A percentile compares a stretch with the other conserved stretches of the same genome.
phyloP scores from a whole-genome alignment of 192 early-diverging fungal genomes.

The Coemansia sp. region DNA sequence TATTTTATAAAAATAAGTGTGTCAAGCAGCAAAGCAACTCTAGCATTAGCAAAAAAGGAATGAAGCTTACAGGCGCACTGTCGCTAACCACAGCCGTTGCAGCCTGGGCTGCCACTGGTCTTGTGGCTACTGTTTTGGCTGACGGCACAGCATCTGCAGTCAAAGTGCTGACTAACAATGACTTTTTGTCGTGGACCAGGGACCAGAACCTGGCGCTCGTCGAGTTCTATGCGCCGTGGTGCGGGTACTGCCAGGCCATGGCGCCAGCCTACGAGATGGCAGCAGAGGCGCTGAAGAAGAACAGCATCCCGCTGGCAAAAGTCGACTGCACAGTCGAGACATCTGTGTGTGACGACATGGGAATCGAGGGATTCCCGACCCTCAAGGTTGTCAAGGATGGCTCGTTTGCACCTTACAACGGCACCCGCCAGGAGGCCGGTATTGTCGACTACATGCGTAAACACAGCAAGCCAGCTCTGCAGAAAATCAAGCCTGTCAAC shows the following conservation, averaged over 20 bases:
- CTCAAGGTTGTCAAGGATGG: slow-evolving; percentile 82
- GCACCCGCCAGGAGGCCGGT: slow-evolving; percentile 78
- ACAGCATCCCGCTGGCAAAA: slow-evolving; percentile 80
- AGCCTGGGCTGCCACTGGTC: slow-evolving; percentile 1
- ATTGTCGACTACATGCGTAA: slow-evolving; percentile 92
- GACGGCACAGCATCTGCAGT: slow-evolving; percentile 53
- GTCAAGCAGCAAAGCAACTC: too few relatives aligned
- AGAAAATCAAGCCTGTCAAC: slow-evolving; percentile 61
- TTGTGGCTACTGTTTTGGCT: slow-evolving; percentile 3
- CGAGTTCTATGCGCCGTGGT: slow-evolving; percentile 98
- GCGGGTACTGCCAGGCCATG: slow-evolving; percentile 91
- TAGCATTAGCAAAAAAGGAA: too few relatives aligned
- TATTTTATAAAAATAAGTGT: too few relatives aligned
- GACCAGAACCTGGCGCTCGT: slow-evolving; percentile 75
- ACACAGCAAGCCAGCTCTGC: slow-evolving; percentile 78
- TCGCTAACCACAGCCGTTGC: slow-evolving; percentile 8
- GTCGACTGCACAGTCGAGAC: slow-evolving; percentile 93
- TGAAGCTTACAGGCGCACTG: slow-evolving; percentile 4
- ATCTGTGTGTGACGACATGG: slow-evolving; percentile 74
- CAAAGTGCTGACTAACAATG: slow-evolving; percentile 57
- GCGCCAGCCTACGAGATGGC: slow-evolving; percentile 92
- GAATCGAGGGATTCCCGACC: slow-evolving; percentile 86
- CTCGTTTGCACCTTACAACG: slow-evolving; percentile 70
- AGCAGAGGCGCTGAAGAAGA: slow-evolving; percentile 75
- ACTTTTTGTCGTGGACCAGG: slow-evolving; percentile 63